phyloP scores from a whole-genome alignment of 345 rosid genomes.

The Salix arbutifolia region DNA sequence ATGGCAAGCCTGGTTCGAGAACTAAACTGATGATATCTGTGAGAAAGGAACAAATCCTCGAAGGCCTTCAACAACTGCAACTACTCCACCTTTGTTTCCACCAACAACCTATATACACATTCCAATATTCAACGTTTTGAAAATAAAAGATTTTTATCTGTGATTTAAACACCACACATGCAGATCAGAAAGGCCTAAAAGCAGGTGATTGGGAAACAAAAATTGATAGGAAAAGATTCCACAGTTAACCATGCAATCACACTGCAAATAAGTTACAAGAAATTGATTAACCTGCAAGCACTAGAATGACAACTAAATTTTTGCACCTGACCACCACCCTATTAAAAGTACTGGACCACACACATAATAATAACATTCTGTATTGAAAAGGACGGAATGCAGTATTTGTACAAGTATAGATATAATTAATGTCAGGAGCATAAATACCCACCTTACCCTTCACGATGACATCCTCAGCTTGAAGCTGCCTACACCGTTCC shows the following conservation, averaged over 20 bases:
- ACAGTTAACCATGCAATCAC: not conserved
- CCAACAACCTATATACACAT: constrained; percentile 55
- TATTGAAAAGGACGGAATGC: not conserved
- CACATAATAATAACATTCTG: not conserved
- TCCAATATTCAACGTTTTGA: not conserved
- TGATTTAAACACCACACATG: not conserved
- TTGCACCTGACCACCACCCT: not conserved
- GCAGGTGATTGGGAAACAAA: not conserved
- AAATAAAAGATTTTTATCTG: not conserved
- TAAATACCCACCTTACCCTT: constrained; percentile 73
- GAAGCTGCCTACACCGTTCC: constrained; percentile 98
- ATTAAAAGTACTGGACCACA: not conserved
- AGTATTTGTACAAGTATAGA: not conserved
- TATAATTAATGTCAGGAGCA: not conserved
- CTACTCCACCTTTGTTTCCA: constrained; percentile 92
- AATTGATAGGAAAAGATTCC: no score
- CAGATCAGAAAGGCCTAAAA: not conserved
- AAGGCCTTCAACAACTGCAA: constrained; percentile 77
- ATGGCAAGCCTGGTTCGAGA: constrained; percentile 8
- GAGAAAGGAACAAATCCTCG: constrained; percentile 95
- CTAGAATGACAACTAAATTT: not conserved
- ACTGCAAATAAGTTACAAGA: not conserved
- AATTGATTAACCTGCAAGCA: not conserved
- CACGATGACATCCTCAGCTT: constrained; percentile 81
- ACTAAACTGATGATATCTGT: constrained; percentile 71